These are phyloP conservation scores for Sicyos edulis DNA, from an alignment of 306 rosid genomes.

Conservation along the genomic window DNA sequence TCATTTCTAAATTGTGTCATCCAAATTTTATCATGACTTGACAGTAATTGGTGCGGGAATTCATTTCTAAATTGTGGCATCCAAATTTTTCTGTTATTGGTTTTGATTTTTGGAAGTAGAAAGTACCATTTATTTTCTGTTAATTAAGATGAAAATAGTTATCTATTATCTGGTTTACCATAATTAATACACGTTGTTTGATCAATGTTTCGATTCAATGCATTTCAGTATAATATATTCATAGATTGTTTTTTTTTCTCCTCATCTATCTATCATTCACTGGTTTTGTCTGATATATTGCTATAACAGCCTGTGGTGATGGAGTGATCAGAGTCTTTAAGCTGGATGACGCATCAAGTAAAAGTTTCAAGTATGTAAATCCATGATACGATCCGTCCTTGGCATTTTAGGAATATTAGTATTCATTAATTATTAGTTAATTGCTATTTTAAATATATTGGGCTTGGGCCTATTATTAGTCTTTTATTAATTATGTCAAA, in stretches of 20 bases:
- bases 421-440: too few relatives aligned
- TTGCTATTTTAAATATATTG: too few relatives aligned
- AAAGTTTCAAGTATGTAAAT: slow-evolving; percentile 62
- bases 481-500: too few relatives aligned
- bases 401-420: too few relatives aligned
- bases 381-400: too few relatives aligned
- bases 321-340: slow-evolving; percentile 87
- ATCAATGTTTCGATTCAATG: background rate
- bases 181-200: background rate
- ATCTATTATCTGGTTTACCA: background rate
- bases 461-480: too few relatives aligned
- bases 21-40: background rate
- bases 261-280: background rate
- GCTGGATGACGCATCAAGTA: slow-evolving; percentile 87
- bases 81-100: background rate
- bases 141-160: background rate
- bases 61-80: background rate
- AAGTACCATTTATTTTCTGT: background rate
- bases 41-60: background rate
- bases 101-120: slow-evolving; percentile 11
- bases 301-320: slow-evolving; percentile 77
- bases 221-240: background rate
- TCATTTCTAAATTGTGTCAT: background rate
- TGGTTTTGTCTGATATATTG: slow-evolving; percentile 21
- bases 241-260: background rate